Evolutionary conservation across 2,329 filamentous ascomycete species (phyloP), one percentile per base, ranked within the genome.

Genomic region (Ophiostoma fasciatum): DNA sequence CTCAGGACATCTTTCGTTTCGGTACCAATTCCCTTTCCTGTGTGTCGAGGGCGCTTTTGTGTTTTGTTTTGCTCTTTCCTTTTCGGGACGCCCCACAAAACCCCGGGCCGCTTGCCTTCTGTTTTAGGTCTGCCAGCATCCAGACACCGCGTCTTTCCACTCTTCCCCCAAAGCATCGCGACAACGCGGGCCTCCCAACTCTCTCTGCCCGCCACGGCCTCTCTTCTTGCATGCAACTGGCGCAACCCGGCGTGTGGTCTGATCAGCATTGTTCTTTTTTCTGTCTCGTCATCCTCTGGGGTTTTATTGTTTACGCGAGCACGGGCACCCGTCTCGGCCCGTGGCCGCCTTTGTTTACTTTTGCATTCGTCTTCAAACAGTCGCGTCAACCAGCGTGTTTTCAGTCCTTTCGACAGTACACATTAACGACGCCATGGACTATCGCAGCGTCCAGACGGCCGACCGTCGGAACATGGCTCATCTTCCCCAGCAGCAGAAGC

Each of bases 61-160:
- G n/a, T n/a, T n/a, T 33, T 41, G 35, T 41, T 41, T 36, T 41
- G 33, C 28, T 41, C 35, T 38, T 36, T 35, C 36, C 35, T 17
- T 20, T 38, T 41, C 33, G 7, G 26, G 36, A 35, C 27, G 32
- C 28, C 25, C 35, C 35, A 37, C 35, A 31, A 31, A 35, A 33
- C 26, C 22, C 21, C 21, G 20, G 11, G 7, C 15, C 21, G 35
- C 29, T 28, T 23, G 28, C 28, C 37, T 32, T 40, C 37, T 37
- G 35, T 37, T 41, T 41, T 41, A 23, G 15, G 7, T 32, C 28
- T 37, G 23, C 11, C 20, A 13, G 26, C 38, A 14, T 19, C 12
- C 22, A 13, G 25, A 27, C 25, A 35, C 38, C 36, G 38, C 35
- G 39, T 38, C 35, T 41, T 34, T 41, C 28, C 23, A 8, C 7